Evolutionary conservation across 2,329 filamentous ascomycete genomes (phyloP).

Genomic region (Cercospora nicotianae): DNA sequence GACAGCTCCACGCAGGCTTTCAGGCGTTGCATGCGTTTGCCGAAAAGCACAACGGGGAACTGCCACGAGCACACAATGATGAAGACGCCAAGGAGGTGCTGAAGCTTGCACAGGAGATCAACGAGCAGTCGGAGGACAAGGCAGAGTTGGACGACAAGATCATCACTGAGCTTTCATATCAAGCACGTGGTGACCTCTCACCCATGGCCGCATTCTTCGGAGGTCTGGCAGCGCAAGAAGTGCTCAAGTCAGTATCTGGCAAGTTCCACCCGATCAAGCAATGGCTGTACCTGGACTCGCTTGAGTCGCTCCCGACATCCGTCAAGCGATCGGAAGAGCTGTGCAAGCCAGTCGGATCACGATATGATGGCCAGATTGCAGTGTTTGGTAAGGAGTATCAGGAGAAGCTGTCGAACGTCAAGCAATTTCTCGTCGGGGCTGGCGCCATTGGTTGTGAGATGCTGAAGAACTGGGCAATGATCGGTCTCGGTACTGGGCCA

Average conservation of each 20-base stretch:
- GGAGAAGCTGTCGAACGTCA: constrained; percentile 86
- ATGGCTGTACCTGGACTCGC: constrained; percentile 95
- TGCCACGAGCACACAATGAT: constrained; percentile 81
- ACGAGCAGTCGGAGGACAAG: constrained; percentile 65
- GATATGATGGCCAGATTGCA: constrained; percentile 96
- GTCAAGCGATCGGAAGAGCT: constrained; percentile 76
- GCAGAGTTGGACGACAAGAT: constrained; percentile 89
- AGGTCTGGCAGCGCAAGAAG: constrained; percentile 88
- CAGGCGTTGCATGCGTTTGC: constrained; percentile 88
- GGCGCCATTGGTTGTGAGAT: constrained; percentile 98
- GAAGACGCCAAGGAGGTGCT: constrained; percentile 78
- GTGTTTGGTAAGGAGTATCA: constrained; percentile 94
- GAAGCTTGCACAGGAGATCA: constrained; percentile 71
- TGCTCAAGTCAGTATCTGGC: constrained; percentile 93
- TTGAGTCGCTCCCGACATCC: constrained; percentile 86
- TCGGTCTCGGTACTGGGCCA: constrained; percentile 85
- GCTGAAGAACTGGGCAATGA: constrained; percentile 99
- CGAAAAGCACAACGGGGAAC: constrained; percentile 66
- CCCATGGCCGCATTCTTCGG: constrained; percentile 95
- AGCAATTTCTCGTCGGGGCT: constrained; percentile 91
- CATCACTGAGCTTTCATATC: constrained; percentile 88
- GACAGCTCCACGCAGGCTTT: constrained; percentile 87
- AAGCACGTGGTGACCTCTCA: constrained; percentile 85
- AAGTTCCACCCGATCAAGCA: constrained; percentile 97
- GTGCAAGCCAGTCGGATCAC: constrained; percentile 79